Evolutionary conservation across 2,329 filamentous ascomycete species (phyloP), one percentile per base, ranked within the genome.

Genomic region (Phialophora tarda): DNA sequence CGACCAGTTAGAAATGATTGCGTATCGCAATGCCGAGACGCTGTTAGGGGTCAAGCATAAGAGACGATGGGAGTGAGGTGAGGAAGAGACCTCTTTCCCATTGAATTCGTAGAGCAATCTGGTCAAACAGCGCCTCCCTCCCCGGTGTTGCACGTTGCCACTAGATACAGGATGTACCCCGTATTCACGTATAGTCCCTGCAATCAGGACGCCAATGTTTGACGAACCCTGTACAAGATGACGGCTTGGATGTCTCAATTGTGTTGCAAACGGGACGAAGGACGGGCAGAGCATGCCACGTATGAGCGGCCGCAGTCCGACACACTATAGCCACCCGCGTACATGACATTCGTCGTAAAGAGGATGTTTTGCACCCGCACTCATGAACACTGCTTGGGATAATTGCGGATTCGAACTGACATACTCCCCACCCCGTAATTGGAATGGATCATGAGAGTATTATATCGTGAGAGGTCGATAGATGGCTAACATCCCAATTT

Each of bases 21-120:
- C 78, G 0, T 82, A 80, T 73, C 75, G 75, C 64, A 87, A 87
- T 75, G 83, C 84, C 1, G 81, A 84, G 72, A 78, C 72, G 48
- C 71, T 86, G 70, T 73, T 86, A 34, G 23, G 62, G 1, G 64
- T 69, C 11, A 69, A 69, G 48, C 41, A 56, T 28, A 50, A 21
- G 5, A 64, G 61, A 10, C 38, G 53, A 10, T 67, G 48, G 56
- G 58, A 58, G 38, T 68, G 24, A 50, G 26, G 4, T 4, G 1
- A 14, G n/a, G 3, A 38, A 30, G 21, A 28, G 24, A 6, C 12
- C 3, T 10, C 14, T 14, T 55, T 11, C 12, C n/a, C 53, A 11
- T 51, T 23, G 47, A 4, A 12, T 24, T 38, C 34, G 4, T 38
- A 5, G 38, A 8, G 7, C 3, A n/a, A n/a, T n/a, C 14, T 2